Conservation (phyloP, 805 yeast species). For the Allodekkera sacchari region DNA sequence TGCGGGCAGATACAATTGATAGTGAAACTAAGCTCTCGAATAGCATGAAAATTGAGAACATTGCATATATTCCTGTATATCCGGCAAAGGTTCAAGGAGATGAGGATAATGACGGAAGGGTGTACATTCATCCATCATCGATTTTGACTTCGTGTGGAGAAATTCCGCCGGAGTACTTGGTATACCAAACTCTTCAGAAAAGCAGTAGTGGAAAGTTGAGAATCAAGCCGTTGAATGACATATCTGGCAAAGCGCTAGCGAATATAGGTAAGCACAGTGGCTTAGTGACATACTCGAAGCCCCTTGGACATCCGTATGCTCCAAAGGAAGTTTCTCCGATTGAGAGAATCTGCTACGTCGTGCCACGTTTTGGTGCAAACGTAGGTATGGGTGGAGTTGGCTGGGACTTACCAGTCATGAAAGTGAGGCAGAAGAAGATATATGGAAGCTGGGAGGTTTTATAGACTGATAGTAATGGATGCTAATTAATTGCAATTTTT, state of each 20-base stretch:
- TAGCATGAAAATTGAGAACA: constrained; percentile 44
- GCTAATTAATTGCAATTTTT: too few relatives aligned
- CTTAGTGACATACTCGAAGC: constrained; percentile 78
- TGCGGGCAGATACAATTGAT: constrained; percentile 68
- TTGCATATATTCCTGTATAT: constrained; percentile 59
- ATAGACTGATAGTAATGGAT: too few relatives aligned
- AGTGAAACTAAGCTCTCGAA: constrained; percentile 54
- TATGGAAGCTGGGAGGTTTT: constrained; percentile 59
- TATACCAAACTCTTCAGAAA: constrained; percentile 59
- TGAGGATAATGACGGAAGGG: constrained; percentile 41
- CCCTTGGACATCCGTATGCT: constrained; percentile 83
- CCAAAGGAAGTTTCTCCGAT: constrained; percentile 59
- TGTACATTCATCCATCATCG: constrained; percentile 77
- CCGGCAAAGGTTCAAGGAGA: constrained; percentile 25
- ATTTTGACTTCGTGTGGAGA: constrained; percentile 52
- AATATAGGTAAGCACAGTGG: constrained; percentile 70
- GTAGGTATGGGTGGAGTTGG: constrained; percentile 80
- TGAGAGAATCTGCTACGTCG: constrained; percentile 80
- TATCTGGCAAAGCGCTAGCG: constrained; percentile 65
- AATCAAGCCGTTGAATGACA: constrained; percentile 69
- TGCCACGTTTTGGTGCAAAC: constrained; percentile 78
- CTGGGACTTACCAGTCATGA: constrained; percentile 82
- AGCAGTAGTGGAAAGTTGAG: constrained; percentile 48
- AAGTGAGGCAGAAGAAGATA: constrained; percentile 62
- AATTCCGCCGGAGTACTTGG: constrained; percentile 71